A percentile compares a stretch with the other conserved stretches of the same genome.
Conservation (phyloP, 495 filamentous ascomycete genomes). For the Penicillium daleae region DNA sequence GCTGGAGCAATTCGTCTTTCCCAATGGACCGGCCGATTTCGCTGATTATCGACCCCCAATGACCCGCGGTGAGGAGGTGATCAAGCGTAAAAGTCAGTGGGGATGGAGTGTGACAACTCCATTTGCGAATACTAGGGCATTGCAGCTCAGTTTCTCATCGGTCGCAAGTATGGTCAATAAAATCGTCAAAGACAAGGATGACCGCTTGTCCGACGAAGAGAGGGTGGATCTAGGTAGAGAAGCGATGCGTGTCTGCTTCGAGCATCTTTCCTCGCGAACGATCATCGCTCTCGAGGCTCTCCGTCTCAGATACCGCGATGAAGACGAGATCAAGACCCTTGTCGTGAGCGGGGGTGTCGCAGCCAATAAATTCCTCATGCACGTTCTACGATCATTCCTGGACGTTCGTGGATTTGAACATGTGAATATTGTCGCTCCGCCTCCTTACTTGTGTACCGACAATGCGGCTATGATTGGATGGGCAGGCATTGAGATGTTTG, state of each 20-base stretch:
- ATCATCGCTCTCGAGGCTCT: constrained; percentile 63
- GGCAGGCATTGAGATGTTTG: constrained; percentile 91
- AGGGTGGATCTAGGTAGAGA: constrained; percentile 67
- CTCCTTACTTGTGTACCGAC: constrained; percentile 78
- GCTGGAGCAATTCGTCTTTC: constrained; percentile 75
- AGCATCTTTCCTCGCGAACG: constrained; percentile 78
- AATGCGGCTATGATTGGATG: constrained; percentile 99
- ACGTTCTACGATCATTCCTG: constrained; percentile 65
- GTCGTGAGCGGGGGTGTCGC: constrained; percentile 92
- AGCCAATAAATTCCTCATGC: constrained; percentile 74
- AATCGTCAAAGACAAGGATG: constrained; percentile 39
- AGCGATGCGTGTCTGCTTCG: constrained; percentile 79
- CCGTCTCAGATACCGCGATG: constrained; percentile 23
- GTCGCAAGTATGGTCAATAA: constrained; percentile 58
- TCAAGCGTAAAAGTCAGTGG: constrained; percentile 47
- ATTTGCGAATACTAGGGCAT: constrained; percentile 50
- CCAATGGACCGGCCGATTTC: constrained; percentile 48
- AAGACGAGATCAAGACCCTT: constrained; percentile 57
- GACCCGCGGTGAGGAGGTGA: constrained; percentile 55
- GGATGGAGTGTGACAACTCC: constrained; percentile 64
- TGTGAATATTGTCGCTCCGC: constrained; percentile 73
- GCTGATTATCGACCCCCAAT: constrained; percentile 61
- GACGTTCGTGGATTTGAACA: constrained; percentile 63
- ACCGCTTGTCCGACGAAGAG: constrained; percentile 44
- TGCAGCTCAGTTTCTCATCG: constrained; percentile 69